Base-by-base conservation (phyloP, 371 early-diverging fungal species). In the Zychaea mexicana region DNA sequence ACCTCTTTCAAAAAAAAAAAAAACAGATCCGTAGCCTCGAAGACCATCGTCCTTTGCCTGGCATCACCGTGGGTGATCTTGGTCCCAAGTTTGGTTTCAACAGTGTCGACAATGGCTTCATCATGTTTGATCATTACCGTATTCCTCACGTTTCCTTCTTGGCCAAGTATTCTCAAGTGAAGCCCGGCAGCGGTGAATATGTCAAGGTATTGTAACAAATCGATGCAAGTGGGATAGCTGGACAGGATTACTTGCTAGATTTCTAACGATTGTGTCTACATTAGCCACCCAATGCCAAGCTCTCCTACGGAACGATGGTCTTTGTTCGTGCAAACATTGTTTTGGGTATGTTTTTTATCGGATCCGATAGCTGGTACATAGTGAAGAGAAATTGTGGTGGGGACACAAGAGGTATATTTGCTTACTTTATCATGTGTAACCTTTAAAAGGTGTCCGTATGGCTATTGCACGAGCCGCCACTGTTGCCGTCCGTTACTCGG, bases 51-150 rank as follows among this genome's bases (percentile, higher is more conserved):
- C 86, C 87, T 39, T 59, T 94, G 62, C 82, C 88, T 2, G 96
- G 96, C 22, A 85, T 97, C 55, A 87, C 88, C 5, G 91, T 96
- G 22, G 94, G 90, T 57, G 96, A 97, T 63, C 88, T 94, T 68
- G 97, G 97, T 0, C 90, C 94, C 26, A 96, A 96, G 77, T 86
- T 92, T 22, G 96, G 96, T 8, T 86, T 85, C 70, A 88, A 90
- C 54, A 72, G 85, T 2, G 85, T 92, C 69, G 96, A 96, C 77
- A 94, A 94, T 68, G 96, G 96, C 28, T 93, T 88, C 74, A 78
- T 94, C 65, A 71, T 88, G 56, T 90, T 94, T 60, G 83, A 91
- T 65, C 81, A 85, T 52, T 89, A 87, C 55, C 90, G 92, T 39
- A 83, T 96, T 31, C 94, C 95, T 13, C 88, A 92, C 32, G 69